Evolutionary conservation across 495 filamentous ascomycete species (phyloP).

Genomic region (Penicillium goetzii): DNA sequence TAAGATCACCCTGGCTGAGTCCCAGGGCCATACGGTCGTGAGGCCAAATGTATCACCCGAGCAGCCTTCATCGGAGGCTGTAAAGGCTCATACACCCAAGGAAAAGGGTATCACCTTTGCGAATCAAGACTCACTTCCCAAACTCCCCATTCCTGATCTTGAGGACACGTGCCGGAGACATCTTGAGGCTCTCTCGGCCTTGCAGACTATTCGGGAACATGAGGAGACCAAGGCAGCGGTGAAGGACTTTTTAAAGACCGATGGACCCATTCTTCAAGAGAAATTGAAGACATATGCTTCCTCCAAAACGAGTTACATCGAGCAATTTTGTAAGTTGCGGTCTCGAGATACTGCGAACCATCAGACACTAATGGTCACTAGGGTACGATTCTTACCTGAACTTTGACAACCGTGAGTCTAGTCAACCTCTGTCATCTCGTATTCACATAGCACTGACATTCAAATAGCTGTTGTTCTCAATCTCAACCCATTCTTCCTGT

Average conservation of each 20-base stretch:
- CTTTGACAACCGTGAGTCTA: constrained; percentile 80
- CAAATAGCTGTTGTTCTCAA: constrained; percentile 82
- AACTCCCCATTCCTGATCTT: constrained; percentile 93
- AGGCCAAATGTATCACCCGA: constrained; percentile 30
- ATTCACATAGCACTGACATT: constrained; percentile 20
- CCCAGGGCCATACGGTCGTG: constrained; percentile 29
- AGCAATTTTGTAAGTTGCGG: constrained; percentile 87
- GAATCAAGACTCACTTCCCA: constrained; percentile 83
- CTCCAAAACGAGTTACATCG: constrained; percentile 93
- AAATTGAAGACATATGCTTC: constrained; percentile 91
- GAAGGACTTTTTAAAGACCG: constrained; percentile 79
- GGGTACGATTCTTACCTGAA: constrained; percentile 99
- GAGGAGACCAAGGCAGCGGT: constrained; percentile 80
- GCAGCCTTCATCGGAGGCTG: constrained; percentile 16
- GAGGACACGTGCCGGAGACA: constrained; percentile 80
- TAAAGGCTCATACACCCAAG: constrained; percentile 26
- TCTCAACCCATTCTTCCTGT: constrained; percentile 94
- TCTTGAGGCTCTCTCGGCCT: constrained; percentile 74
- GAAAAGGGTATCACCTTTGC: constrained; percentile 74
- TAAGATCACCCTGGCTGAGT: constrained; percentile 46
- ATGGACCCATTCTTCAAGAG: constrained; percentile 85
- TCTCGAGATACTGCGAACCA: background rate
- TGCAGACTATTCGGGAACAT: constrained; percentile 82
- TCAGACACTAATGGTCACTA: constrained; percentile 37
- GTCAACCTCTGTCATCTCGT: background rate